phyloP scores from a whole-genome alignment of 352 stramenopile species.

The Pythium inflatum region DNA sequence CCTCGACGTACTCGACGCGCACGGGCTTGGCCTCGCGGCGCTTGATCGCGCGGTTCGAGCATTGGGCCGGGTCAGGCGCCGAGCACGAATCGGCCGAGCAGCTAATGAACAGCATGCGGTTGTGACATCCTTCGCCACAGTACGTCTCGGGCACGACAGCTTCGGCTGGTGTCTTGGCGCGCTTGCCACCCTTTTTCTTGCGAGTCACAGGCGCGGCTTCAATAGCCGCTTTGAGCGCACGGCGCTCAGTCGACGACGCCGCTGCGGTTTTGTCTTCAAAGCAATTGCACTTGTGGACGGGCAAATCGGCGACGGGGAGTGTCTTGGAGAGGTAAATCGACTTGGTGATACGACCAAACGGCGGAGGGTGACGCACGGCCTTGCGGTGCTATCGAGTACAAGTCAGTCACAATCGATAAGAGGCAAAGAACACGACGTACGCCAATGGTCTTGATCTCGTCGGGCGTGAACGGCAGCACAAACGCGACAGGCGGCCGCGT shows the following conservation, averaged over 20 bases:
- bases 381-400: conserved; percentile 43
- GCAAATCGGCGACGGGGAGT: conserved; percentile 54
- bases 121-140: conserved; percentile 79
- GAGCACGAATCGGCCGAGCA: conserved; percentile 82
- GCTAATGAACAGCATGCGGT: conserved; percentile 85
- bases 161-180: background rate
- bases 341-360: conserved; percentile 69
- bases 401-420: background rate
- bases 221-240: background rate
- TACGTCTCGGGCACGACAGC: conserved; percentile 25
- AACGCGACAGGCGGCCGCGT: conserved; percentile 13
- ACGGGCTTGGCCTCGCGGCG: conserved; percentile 61
- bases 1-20: conserved; percentile 73
- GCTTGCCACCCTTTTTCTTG: conserved; percentile 15
- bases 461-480: conserved; percentile 34
- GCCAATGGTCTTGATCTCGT: conserved; percentile 37
- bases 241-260: conserved; percentile 50
- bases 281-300: conserved; percentile 81
- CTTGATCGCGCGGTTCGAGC: conserved; percentile 77
- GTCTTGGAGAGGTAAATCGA: conserved; percentile 76
- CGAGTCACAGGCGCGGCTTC: background rate
- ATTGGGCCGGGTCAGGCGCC: conserved; percentile 62
- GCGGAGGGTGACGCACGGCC: conserved; percentile 51
- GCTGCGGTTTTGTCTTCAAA: conserved; percentile 47
- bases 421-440: conserved; percentile 23